These are phyloP conservation scores for Colletotrichum echinochloae DNA, from an alignment of 2,329 filamentous ascomycete genomes.

Conservation along the genomic window DNA sequence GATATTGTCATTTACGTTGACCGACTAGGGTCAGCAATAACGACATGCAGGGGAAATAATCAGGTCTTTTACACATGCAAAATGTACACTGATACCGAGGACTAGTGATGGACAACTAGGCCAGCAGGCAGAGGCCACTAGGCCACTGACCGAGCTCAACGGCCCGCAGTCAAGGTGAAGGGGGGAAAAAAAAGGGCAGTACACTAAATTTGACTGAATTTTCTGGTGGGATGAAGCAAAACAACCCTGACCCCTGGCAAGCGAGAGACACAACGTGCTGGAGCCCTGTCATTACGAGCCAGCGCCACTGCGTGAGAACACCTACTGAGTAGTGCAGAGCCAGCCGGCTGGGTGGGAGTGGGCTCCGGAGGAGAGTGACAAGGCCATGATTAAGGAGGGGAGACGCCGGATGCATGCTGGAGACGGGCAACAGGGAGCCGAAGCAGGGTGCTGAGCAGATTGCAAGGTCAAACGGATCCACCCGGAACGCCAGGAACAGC, in stretches of 20 bases:
- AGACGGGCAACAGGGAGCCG: conserved; percentile 24
- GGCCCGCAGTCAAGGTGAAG: conserved; percentile 5
- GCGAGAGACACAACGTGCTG: conserved; percentile 28
- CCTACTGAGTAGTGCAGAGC: neutral
- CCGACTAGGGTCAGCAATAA: conserved; percentile 28
- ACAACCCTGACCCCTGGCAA: conserved; percentile 20
- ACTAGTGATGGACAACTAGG: neutral
- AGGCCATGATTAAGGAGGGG: conserved; percentile 7
- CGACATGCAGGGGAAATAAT: conserved; percentile 22
- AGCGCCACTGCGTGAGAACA: conserved; percentile 19
- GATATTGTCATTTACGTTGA: conserved; percentile 3
- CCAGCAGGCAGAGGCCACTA: conserved; percentile 2
- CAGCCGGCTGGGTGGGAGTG: conserved; percentile 34
- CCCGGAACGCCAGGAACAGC: conserved; percentile 39
- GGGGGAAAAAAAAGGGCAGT: neutral
- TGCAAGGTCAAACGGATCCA: conserved; percentile 24
- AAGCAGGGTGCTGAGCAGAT: conserved; percentile 16
- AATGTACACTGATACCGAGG: neutral
- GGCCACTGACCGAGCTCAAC: conserved; percentile 22
- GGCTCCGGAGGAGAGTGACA: conserved; percentile 19
- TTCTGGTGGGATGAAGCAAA: conserved; percentile 31
- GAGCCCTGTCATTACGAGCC: conserved; percentile 38
- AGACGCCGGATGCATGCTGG: conserved; percentile 27
- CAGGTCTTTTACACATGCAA: conserved; percentile 1
- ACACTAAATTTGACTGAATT: neutral